Evolutionary conservation across 441 rosid genomes (phyloP).

Genomic region (Rhodomyrtus psidioides): DNA sequence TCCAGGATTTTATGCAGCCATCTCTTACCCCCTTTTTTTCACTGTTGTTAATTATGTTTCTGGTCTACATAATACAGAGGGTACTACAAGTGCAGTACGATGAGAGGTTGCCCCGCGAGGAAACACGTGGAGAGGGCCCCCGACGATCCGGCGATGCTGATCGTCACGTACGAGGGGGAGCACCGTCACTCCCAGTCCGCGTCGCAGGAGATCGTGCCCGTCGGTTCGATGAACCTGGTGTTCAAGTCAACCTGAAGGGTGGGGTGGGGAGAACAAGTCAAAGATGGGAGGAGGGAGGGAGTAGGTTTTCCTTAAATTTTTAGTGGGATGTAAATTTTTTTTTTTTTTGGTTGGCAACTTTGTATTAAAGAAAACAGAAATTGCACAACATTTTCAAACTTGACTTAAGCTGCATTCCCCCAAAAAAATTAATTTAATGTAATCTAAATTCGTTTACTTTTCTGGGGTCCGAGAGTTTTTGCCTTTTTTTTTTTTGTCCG

Average conservation of each 20-base stretch:
- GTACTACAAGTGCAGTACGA: slow-evolving; percentile 82
- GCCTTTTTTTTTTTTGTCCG: neutral
- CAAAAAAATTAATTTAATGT: neutral
- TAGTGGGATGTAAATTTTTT: neutral
- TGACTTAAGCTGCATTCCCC: neutral
- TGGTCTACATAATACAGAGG: slow-evolving; percentile 34
- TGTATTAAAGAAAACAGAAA: neutral
- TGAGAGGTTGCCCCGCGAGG: slow-evolving; percentile 86
- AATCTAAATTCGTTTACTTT: neutral
- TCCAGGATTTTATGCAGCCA: neutral
- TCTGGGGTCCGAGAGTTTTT: neutral
- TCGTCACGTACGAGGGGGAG: slow-evolving; percentile 88
- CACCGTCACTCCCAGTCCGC: slow-evolving; percentile 60
- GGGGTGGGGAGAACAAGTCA: neutral
- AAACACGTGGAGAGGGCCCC: slow-evolving; percentile 84
- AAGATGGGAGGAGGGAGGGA: neutral
- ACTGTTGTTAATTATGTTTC: neutral
- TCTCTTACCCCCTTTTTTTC: no score
- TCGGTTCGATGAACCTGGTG: slow-evolving; percentile 32
- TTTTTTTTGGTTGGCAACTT: neutral
- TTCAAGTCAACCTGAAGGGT: slow-evolving; percentile 35
- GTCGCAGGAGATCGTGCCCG: slow-evolving; percentile 36
- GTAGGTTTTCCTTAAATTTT: neutral
- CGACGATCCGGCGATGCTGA: slow-evolving; percentile 75
- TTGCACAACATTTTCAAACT: neutral